Evolutionary conservation across 768 basidiomycete genomes (phyloP), one percentile per base, ranked within the genome.

Genomic region (Collybia nuda): DNA sequence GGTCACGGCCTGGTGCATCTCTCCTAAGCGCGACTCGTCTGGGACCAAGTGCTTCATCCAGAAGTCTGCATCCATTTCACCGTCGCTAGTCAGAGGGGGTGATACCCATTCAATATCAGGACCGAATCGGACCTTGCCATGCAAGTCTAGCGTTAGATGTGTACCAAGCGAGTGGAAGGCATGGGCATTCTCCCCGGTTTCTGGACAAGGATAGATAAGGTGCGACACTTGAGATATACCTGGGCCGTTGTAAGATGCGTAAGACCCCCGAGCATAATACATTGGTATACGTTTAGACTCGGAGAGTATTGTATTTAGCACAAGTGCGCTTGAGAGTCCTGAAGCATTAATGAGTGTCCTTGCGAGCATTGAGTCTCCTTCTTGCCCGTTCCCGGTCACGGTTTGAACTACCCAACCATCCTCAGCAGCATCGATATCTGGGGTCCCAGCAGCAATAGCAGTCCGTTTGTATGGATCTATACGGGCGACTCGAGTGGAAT

Each of bases 201-300:
- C 77, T 3, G 96, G 94, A 54, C 90, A 94, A 2, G 96, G 95
- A 69, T 99, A 98, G 61, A 99, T 84, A 52, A 99, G 80, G 56
- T 85, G 86, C 3, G 76, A 77, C 48, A 97, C 74, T 11, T 76
- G 65, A 12, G 76, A 68, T 37, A 87, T 74, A 0, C 93, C 93
- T 0, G 85, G 84, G 5, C 95, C 94, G 42, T 78, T 77, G 67
- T 98, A 98, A 3, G 85, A 82, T 24, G 92, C 88, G 62, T 98
- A 98, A 3, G 91, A 90, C 6, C 94, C 93, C 51, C 81, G 80
- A 2, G 82, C 91, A 57, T 84, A 94, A 64, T 82, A 92, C 72
- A 91, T 82, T 1, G 88, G 84, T 47, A 93, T 76, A 9, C 78
- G 80, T 44, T 69, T 60, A 26, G 76, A 69, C 48, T 72, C 70